Conservation (phyloP, 371 early-diverging fungal genomes). For the Funneliformis caledonium region DNA sequence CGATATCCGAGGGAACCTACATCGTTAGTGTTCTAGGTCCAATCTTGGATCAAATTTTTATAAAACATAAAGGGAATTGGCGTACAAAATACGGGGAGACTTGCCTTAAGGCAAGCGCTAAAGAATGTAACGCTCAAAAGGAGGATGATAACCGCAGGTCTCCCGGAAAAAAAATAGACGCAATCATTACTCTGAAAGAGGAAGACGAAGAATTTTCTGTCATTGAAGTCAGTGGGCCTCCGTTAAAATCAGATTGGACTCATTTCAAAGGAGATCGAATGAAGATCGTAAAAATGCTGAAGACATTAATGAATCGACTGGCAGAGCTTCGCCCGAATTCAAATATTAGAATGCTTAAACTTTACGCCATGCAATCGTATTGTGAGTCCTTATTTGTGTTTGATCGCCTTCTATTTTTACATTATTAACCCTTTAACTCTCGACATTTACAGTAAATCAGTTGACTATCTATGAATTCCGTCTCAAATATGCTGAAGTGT, state of each 20-base stretch:
- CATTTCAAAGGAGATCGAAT: slow-evolving; percentile 28
- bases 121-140: slow-evolving; percentile 22
- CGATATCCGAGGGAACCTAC: slow-evolving; percentile 12
- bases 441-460: slow-evolving; percentile 16
- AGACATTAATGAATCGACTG: slow-evolving; percentile 25
- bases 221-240: slow-evolving; percentile 22
- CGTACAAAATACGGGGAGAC: slow-evolving; percentile 14
- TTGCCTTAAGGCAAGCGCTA: slow-evolving; percentile 14
- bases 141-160: slow-evolving; percentile 10
- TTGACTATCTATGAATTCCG: slow-evolving; percentile 15
- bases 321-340: slow-evolving; percentile 10
- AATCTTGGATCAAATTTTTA: slow-evolving; percentile 24
- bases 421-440: background rate
- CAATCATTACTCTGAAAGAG: slow-evolving; percentile 23
- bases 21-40: slow-evolving; percentile 7
- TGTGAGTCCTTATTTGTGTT: slow-evolving; percentile 22
- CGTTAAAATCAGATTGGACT: slow-evolving; percentile 2
- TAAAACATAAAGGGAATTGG: slow-evolving; percentile 27
- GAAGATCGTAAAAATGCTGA: slow-evolving; percentile 24
- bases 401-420: background rate
- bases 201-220: slow-evolving; percentile 22
- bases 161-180: slow-evolving; percentile 3
- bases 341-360: slow-evolving; percentile 12
- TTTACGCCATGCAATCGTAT: slow-evolving; percentile 31
- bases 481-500: slow-evolving; percentile 18